Base-by-base conservation (phyloP, 1,284 basidiomycete species). In the Cutaneotrichosporon sp. region DNA sequence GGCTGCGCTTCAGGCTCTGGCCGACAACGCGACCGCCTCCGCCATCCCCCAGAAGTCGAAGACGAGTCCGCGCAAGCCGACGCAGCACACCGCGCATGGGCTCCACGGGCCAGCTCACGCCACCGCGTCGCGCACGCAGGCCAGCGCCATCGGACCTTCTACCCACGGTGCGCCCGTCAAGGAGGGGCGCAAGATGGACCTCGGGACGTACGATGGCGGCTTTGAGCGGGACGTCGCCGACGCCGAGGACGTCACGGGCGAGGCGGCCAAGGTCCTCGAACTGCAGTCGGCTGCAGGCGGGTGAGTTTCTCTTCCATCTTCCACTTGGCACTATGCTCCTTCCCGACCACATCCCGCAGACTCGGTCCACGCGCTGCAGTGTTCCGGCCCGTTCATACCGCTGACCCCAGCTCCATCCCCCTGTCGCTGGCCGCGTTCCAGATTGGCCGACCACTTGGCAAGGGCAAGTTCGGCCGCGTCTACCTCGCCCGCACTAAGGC, bases 401-500 rank as follows among this genome's bases (percentile, higher is more conserved):
- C 58, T 62, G 56, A 61, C 54, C 16, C 9, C 64, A 89, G 89
- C 56, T 82, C 82, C 11, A 67, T 73, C 45, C 63, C 69, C 6
- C 65, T 75, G 16, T 25, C 86, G 83, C 82, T 99, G 9, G 85
- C 86, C 64, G 85, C 89, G 59, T 98, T 99, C 73, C 92, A 97
- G 68, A 95, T 99, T 69, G 97, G 97, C 14, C 86, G 93, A 11
- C 93, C 94, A 2, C 85, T 99, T 0, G 97, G 97, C 29, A 98
- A 99, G 78, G 97, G 97, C 63, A 98, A 98, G 81, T 99, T 99
- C 71, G 97, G 97, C 0, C 90, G 94, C 0, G 97, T 99, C 27
- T 99, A 99, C 83, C 94, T 99, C 87, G 94, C 97, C 45, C 88
- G 95, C 55, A 99, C 97, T 4, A 94, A 93, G 74, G 79, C 83